Conservation (phyloP, 2,329 filamentous ascomycete species). For the Pseudovirgaria hyperparasitica region DNA sequence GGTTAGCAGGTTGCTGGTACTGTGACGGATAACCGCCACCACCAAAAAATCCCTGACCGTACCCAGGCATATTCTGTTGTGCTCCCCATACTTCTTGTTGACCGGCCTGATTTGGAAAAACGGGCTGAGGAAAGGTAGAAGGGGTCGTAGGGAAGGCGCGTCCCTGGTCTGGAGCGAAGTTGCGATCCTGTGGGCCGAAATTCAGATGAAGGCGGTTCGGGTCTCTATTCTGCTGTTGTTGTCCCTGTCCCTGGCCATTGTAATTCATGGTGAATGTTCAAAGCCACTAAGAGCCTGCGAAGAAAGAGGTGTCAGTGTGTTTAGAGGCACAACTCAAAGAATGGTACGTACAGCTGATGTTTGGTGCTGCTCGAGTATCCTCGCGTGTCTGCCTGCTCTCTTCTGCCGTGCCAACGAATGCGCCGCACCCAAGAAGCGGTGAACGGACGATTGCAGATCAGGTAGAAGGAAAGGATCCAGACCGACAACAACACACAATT, state of each 20-base stretch:
- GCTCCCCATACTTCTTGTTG: slow-evolving; percentile 49
- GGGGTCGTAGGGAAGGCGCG: slow-evolving; percentile 56
- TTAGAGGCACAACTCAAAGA: too few species aligned
- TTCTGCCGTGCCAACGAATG: too few species aligned
- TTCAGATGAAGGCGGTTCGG: slow-evolving; percentile 38
- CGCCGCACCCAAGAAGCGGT: too few species aligned
- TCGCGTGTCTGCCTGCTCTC: too few species aligned
- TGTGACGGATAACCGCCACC: slow-evolving; percentile 33
- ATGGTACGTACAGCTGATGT: too few species aligned
- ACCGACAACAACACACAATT: too few species aligned
- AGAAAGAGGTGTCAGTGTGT: too few species aligned
- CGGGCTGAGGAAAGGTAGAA: slow-evolving; percentile 90
- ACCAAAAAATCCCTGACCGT: slow-evolving; percentile 37
- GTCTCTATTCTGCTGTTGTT: slow-evolving; percentile 16
- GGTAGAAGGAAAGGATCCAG: too few species aligned
- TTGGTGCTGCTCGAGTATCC: too few species aligned
- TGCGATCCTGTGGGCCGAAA: slow-evolving; percentile 34
- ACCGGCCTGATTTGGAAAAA: slow-evolving; percentile 49
- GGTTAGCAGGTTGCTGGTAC: slow-evolving; percentile 36
- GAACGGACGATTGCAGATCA: too few species aligned
- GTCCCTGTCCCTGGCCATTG: too few species aligned
- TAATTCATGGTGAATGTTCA: slow-evolving; percentile 20
- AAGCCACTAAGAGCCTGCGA: too few species aligned
- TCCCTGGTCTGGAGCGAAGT: slow-evolving; percentile 30
- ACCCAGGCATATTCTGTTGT: slow-evolving; percentile 28